Percentiles rank a stretch among this genome's conserved stretches.
Evolutionary conservation across 1,284 basidiomycete species (phyloP).

Genomic region (Rhodotorula sp.): DNA sequence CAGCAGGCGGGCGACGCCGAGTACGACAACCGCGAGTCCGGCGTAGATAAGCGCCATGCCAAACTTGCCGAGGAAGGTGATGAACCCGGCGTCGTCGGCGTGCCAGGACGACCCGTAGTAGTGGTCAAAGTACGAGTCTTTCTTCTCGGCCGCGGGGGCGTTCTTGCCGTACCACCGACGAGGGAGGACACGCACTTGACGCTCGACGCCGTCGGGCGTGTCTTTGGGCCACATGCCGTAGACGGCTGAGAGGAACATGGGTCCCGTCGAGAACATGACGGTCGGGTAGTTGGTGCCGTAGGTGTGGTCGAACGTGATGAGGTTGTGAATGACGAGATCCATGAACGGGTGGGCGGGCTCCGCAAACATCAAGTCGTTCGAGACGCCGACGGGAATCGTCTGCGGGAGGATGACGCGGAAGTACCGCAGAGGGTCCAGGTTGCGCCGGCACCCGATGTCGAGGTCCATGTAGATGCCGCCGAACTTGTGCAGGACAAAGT

Average conservation of each 20-base stretch:
- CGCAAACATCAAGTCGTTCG: conserved; percentile 95
- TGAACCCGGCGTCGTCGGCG: conserved; percentile 82
- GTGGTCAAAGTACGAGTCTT: conserved; percentile 88
- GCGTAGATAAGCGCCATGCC: conserved; percentile 82
- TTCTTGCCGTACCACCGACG: conserved; percentile 97
- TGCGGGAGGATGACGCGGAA: conserved; percentile 89
- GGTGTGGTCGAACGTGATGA: conserved; percentile 87
- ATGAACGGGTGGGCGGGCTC: conserved; percentile 84
- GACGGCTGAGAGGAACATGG: conserved; percentile 74
- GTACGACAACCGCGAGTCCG: conserved; percentile 66
- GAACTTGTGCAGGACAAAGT: conserved; percentile 93
- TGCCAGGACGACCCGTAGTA: conserved; percentile 95
- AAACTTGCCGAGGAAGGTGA: conserved; percentile 81
- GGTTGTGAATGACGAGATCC: conserved; percentile 83
- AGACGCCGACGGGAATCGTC: conserved; percentile 94
- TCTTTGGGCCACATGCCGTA: conserved; percentile 76
- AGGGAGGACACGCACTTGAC: conserved; percentile 81
- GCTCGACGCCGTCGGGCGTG: conserved; percentile 50
- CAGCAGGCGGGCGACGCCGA: conserved; percentile 63
- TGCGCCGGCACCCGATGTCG: conserved; percentile 90
- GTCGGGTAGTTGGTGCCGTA: conserved; percentile 96
- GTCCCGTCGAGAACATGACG: conserved; percentile 98
- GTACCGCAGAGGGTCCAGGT: conserved; percentile 80
- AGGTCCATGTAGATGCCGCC: conserved; percentile 96
- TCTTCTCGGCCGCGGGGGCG: conserved; percentile 74